Evolutionary conservation across 2,329 filamentous ascomycete species (phyloP), one percentile per base, ranked within the genome.

Genomic region (Cadophora sp.): DNA sequence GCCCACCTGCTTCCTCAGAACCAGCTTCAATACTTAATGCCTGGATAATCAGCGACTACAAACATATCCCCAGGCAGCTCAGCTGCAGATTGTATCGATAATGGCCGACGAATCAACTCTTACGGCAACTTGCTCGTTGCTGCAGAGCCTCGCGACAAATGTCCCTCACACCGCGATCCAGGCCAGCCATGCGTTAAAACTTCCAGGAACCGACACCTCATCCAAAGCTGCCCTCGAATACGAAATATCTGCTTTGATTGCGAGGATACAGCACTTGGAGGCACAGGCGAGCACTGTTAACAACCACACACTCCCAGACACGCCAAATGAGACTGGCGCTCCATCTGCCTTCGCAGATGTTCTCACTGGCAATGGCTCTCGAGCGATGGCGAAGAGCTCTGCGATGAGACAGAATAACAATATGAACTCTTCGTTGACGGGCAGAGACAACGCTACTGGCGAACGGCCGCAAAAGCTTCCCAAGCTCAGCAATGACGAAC

Each of bases 261-360:
- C 89, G 70, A 87, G 96, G 73, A 89, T 98, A 73, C 91, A 94
- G 72, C 89, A 90, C 72, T 88, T 98, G 74, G 94, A 98, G 83
- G 88, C 89, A 74, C 91, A 91, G 81, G 91, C 92, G 72, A 87
- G 86, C 76, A 83, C 86, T 67, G 79, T 86, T 68, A 84, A 85
- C 72, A 82, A 85, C 71, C 84, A 85, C 63, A 80, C 81, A 66
- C 86, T 94, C 75, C 93, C 93, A 74, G 91, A 94, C 77, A 96
- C 93, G 11, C 93, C 94, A 59, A 94, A 91, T 79, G 93, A 96
- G 82, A 87, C 85, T 62, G 83, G 85, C 74, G 87, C 87, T 76
- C 91, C 89, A 72, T 91, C 89, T 73, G 84, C 90, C 55, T 88
- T 90, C 77, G 84, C 83, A 76, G 85, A 88, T 74, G 82, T 85